Conservation (phyloP, 2,329 filamentous ascomycete genomes). For the Botrytis fabae region DNA sequence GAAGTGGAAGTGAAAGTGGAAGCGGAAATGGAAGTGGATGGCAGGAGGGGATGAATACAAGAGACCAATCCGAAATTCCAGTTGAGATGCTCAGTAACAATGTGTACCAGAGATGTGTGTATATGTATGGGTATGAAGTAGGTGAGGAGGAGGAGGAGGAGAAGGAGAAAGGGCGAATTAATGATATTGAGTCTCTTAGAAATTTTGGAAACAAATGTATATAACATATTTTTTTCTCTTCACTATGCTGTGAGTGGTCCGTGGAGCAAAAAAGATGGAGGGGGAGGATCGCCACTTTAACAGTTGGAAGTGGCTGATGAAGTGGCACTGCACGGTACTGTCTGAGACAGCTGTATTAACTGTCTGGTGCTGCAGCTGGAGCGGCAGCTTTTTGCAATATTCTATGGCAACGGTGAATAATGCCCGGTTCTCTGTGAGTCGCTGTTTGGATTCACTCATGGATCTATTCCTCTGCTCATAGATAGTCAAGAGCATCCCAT, state of each 20-base stretch:
- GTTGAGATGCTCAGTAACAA: neutral
- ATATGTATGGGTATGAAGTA: neutral
- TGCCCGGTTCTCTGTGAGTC: no score
- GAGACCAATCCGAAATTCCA: neutral
- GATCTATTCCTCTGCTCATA: no score
- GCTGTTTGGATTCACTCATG: neutral
- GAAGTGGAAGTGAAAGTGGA: neutral
- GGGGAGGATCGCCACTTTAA: slow-evolving; percentile 15
- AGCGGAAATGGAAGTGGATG: no score
- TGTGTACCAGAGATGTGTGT: neutral
- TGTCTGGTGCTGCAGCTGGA: no score
- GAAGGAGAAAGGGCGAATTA: no score
- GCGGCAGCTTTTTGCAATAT: no score
- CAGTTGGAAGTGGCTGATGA: neutral
- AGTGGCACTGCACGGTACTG: slow-evolving; percentile 2
- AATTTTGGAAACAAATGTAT: neutral
- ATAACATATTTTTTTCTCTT: slow-evolving; percentile 5
- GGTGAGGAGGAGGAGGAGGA: neutral
- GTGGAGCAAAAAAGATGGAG: neutral
- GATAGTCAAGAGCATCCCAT: neutral
- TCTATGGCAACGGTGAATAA: no score
- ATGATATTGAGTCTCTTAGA: neutral
- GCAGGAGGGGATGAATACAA: neutral
- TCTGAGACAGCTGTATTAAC: neutral
- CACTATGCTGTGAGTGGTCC: neutral